Percentiles rank a stretch among this genome's conserved stretches.
These are phyloP conservation scores for Candolleomyces eurysporus DNA, from an alignment of 768 basidiomycete species.

Conservation along the genomic window DNA sequence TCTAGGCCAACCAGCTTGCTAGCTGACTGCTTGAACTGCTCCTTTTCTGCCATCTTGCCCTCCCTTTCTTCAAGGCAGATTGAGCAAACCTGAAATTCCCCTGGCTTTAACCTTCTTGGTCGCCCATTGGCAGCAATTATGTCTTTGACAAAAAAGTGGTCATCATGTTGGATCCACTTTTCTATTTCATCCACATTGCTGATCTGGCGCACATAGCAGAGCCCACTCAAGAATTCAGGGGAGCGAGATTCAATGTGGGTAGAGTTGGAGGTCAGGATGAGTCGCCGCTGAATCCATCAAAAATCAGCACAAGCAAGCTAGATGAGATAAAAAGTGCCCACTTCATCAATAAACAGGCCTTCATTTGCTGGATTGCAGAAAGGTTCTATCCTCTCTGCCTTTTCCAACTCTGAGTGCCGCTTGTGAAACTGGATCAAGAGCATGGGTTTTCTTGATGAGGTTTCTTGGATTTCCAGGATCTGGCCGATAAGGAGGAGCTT, in stretches of 20 bases:
- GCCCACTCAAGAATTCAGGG: constrained; percentile 48
- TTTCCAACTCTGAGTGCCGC: constrained; percentile 42
- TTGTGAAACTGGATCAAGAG: constrained; percentile 43
- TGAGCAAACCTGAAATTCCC: not conserved
- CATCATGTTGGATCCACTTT: constrained; percentile 49
- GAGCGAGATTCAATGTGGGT: constrained; percentile 20
- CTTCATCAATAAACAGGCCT: constrained; percentile 40
- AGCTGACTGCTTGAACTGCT: constrained; percentile 31
- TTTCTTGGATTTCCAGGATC: constrained; percentile 37
- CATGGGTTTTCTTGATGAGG: constrained; percentile 17
- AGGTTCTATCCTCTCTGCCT: constrained; percentile 6
- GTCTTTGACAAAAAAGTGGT: constrained; percentile 58
- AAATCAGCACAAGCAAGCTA: constrained; percentile 17
- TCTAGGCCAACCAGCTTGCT: constrained; percentile 59
- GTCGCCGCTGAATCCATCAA: constrained; percentile 28
- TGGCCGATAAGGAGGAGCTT: constrained; percentile 53
- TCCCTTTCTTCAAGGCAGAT: constrained; percentile 35
- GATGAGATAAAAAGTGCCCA: constrained; percentile 16
- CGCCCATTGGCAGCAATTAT: constrained; percentile 44
- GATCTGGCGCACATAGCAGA: constrained; percentile 47
- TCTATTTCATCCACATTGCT: constrained; percentile 33
- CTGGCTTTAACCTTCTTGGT: constrained; percentile 3
- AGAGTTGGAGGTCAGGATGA: constrained; percentile 38
- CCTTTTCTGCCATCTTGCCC: constrained; percentile 23
- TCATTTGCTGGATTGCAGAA: not conserved